A percentile compares a stretch with the other conserved stretches of the same genome.
Conservation (phyloP, 768 basidiomycete genomes). For the Suillus bovinus region DNA sequence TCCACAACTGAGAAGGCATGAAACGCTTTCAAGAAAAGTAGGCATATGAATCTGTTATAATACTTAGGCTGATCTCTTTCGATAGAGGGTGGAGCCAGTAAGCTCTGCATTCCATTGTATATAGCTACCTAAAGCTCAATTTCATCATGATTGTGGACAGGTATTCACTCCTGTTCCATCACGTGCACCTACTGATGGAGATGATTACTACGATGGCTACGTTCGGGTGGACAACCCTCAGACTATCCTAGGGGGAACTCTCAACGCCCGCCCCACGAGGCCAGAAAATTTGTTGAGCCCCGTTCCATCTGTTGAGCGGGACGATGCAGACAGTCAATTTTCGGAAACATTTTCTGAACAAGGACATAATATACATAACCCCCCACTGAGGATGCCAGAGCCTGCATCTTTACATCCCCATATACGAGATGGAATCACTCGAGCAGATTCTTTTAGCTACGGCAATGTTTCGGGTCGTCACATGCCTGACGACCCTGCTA, state of each 20-base stretch:
- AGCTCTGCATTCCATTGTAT: constrained; percentile 13
- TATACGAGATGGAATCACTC: constrained; percentile 13
- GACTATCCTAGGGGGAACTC: constrained; percentile 32
- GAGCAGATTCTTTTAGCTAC: constrained; percentile 22
- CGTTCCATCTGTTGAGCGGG: constrained; percentile 23
- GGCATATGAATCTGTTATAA: background rate
- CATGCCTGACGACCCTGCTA: constrained; percentile 19
- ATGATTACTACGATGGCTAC: constrained; percentile 33
- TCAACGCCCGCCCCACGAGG: constrained; percentile 33
- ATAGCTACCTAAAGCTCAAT: constrained; percentile 11
- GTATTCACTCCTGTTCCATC: constrained; percentile 35
- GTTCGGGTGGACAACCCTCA: constrained; percentile 33
- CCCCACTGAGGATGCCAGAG: constrained; percentile 25
- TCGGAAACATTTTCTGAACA: constrained; percentile 27
- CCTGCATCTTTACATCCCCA: constrained; percentile 12
- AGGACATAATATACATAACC: constrained; percentile 18
- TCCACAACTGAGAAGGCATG: constrained; percentile 15
- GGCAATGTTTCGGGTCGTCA: constrained; percentile 12
- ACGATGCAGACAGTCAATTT: constrained; percentile 17
- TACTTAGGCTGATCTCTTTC: background rate
- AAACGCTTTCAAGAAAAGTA: constrained; percentile 15
- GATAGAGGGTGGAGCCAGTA: constrained; percentile 34
- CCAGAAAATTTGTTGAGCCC: constrained; percentile 16
- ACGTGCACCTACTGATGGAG: constrained; percentile 32
- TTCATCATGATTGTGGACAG: constrained; percentile 15